Evolutionary conservation across 2,329 filamentous ascomycete genomes (phyloP).

Genomic region (Fusarium pseudoanthophilum): DNA sequence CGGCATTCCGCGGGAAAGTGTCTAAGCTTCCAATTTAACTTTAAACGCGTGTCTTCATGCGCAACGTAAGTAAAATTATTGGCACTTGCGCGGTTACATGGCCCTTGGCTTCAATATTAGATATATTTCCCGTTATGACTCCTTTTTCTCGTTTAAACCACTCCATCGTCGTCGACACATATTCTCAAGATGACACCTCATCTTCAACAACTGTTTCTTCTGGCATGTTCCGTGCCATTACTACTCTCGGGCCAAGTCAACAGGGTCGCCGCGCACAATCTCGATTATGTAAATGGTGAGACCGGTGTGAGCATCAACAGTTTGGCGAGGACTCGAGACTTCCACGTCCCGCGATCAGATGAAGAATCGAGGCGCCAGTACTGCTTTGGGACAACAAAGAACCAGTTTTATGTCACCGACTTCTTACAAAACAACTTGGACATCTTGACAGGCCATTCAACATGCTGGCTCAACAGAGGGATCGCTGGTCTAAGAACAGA

Average conservation of each 20-base stretch:
- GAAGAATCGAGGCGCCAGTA: rapidly evolving
- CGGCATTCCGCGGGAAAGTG: neutral
- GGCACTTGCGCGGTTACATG: neutral
- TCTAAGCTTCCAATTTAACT: neutral
- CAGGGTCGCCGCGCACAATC: neutral
- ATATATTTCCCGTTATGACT: neutral
- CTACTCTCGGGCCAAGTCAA: neutral
- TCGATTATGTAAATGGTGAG: neutral
- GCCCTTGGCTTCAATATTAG: neutral
- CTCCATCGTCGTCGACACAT: rapidly evolving
- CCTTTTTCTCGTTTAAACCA: neutral
- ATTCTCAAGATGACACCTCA: neutral
- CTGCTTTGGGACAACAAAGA: neutral
- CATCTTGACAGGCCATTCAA: neutral
- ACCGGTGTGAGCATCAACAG: neutral
- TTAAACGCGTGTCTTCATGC: neutral
- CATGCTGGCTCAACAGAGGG: neutral
- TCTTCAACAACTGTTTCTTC: neutral
- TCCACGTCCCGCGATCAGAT: neutral
- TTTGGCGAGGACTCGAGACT: rapidly evolving
- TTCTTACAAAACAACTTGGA: neutral
- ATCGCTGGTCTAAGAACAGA: neutral
- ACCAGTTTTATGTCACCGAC: neutral
- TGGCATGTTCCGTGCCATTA: neutral
- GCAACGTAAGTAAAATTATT: neutral